These are phyloP conservation scores for Phanerochaete sordida DNA, from an alignment of 768 basidiomycete genomes.

Conservation along the genomic window DNA sequence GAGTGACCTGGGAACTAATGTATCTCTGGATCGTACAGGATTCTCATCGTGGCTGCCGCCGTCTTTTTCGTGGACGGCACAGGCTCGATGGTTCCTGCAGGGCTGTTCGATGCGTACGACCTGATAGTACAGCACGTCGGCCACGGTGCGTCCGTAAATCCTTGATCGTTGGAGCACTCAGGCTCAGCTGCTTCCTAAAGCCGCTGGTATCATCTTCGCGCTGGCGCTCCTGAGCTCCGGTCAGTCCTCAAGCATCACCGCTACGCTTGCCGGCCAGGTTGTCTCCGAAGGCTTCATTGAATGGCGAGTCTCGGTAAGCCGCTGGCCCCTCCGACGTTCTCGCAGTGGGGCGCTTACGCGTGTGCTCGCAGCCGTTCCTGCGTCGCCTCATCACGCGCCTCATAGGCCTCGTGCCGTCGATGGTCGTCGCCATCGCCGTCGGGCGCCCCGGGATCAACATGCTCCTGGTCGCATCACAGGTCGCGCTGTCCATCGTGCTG, in stretches of 20 bases:
- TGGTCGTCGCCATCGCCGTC: conserved; percentile 73
- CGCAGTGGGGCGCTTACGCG: background rate
- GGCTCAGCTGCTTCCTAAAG: conserved; percentile 32
- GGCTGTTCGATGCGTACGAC: conserved; percentile 80
- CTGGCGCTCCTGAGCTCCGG: conserved; percentile 83
- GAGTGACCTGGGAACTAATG: conserved; percentile 54
- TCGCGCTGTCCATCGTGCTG: conserved; percentile 75
- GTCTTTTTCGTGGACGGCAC: conserved; percentile 64
- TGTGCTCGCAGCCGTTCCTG: conserved; percentile 50
- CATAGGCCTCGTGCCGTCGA: conserved; percentile 78
- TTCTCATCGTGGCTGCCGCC: conserved; percentile 76
- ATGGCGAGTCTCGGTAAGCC: conserved; percentile 75
- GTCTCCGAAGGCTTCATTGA: conserved; percentile 88
- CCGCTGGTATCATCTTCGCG: conserved; percentile 81
- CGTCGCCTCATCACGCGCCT: conserved; percentile 79
- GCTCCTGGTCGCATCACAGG: conserved; percentile 82
- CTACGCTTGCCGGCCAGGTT: conserved; percentile 86
- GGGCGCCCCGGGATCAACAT: conserved; percentile 69
- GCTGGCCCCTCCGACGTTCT: background rate
- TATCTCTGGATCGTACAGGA: conserved; percentile 57
- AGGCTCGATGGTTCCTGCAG: conserved; percentile 48
- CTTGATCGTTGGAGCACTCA: background rate
- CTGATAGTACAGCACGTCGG: conserved; percentile 67
- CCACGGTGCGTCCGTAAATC: conserved; percentile 41
- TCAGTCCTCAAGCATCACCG: conserved; percentile 86